These are phyloP conservation scores for Wallacemonas sp. DNA, from an alignment of 208 protist species.

Conservation along the genomic window DNA sequence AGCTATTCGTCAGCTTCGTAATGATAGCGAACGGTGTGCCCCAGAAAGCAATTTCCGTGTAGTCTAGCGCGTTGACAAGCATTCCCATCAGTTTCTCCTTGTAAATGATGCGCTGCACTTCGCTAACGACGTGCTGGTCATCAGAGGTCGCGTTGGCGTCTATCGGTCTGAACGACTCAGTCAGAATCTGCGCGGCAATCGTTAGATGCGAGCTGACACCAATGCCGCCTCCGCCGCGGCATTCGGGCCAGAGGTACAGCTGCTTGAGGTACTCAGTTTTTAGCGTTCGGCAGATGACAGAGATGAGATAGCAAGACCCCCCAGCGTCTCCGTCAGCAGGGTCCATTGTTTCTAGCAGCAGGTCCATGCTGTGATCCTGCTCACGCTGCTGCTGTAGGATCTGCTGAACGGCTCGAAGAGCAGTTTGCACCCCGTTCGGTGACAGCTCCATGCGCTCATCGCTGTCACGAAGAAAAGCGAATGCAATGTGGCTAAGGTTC, in stretches of 20 bases:
- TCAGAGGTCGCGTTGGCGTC: conserved; percentile 20
- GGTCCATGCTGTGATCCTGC: conserved; percentile 41
- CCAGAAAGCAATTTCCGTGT: conserved; percentile 78
- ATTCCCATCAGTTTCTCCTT: conserved; percentile 80
- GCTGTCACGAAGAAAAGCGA: conserved; percentile 74
- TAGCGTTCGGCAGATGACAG: conserved; percentile 73
- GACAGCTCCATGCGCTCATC: conserved; percentile 72
- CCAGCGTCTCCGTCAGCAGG: conserved; percentile 37
- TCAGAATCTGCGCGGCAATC: conserved; percentile 78
- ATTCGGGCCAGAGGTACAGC: conserved; percentile 79
- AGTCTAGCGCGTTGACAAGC: conserved; percentile 77
- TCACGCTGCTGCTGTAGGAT: conserved; percentile 63
- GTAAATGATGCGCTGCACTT: conserved; percentile 68
- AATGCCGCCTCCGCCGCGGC: conserved; percentile 69
- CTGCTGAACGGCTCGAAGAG: conserved; percentile 72
- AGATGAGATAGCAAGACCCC: conserved; percentile 35
- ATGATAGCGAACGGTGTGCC: conserved; percentile 85
- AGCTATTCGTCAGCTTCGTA: conserved; percentile 73
- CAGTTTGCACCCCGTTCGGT: conserved; percentile 73
- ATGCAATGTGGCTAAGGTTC: conserved; percentile 41
- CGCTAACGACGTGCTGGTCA: conserved; percentile 58
- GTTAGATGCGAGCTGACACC: conserved; percentile 82
- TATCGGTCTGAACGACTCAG: conserved; percentile 46
- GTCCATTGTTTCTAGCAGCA: conserved; percentile 52
- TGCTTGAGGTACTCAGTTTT: conserved; percentile 73